Base-by-base conservation (phyloP, 305 asterid genomes). In the Euphrasia arctica region DNA sequence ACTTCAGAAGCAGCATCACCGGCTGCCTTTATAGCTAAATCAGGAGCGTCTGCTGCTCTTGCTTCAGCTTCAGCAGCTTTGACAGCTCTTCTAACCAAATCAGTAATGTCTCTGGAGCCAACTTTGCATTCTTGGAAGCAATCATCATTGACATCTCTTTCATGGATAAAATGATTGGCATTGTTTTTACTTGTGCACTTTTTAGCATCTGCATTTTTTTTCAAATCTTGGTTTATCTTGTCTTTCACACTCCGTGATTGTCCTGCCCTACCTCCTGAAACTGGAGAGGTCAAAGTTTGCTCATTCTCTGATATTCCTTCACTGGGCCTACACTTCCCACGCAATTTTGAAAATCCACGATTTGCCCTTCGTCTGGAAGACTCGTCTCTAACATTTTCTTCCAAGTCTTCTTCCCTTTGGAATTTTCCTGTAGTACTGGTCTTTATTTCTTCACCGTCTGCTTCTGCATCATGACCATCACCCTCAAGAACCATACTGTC, bases 1-100 rank as follows among this genome's bases (percentile, higher is more conserved):
- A 89, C 83, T 77, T 94, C 99, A 9, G 99, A 98, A 69, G 98
- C 99, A 82, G 83, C 98, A 78, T 91, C 99, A 60, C 97, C 98
- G 62, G 96, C 99, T 48, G 97, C 89, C 83, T 73, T 82, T 66
- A 94, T 74, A 64, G 99, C 99, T 70, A 74, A 83, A 15, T 78
- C 78, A 65, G 95, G 95, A 85, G 99, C 99, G 78, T 85, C 79
- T 73, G 94, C 98, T 49, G 87, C 76, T 82, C 87, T 81, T 61
- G 99, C 99, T 83, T 94, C 99, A 59, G 95, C 88, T 78, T 91
- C 98, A 70, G 99, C 99, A 79, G 99, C 96, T 74, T 77, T 72
- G 66, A 94, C 94, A 67, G 98, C 99, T 72, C 79, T 87, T 79
- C 79, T 87, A 57, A 94, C 99, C 74, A 89, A 76, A 65, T 84